These are phyloP conservation scores for Penicillium sp. DNA, from an alignment of 2,329 filamentous ascomycete species.

Conservation along the genomic window DNA sequence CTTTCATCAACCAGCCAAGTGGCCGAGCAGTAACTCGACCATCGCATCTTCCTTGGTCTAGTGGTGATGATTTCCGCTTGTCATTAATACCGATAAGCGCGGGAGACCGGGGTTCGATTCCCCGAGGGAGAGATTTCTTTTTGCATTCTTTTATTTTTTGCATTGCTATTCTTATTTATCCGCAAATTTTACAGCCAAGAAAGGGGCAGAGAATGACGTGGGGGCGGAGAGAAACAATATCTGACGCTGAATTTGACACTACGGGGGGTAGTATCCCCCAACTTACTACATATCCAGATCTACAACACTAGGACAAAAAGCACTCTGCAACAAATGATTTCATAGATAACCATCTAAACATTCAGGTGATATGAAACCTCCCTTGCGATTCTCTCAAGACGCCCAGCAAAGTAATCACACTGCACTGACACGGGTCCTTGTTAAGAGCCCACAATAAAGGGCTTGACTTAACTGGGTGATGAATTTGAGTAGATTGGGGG, in stretches of 20 bases:
- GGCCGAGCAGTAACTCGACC: slow-evolving; percentile 20
- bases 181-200: too few species aligned
- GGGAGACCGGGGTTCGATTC: slow-evolving; percentile 42
- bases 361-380: neutral
- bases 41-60: slow-evolving; percentile 35
- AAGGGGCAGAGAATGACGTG: too few species aligned
- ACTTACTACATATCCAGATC: too few species aligned
- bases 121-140: slow-evolving; percentile 15
- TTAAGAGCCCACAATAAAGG: neutral
- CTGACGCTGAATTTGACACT: too few species aligned
- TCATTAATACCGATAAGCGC: slow-evolving; percentile 34
- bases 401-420: neutral
- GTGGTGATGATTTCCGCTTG: slow-evolving; percentile 44
- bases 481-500: neutral
- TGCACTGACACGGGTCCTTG: neutral
- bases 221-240: too few species aligned
- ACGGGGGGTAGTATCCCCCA: too few species aligned
- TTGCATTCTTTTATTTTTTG: neutral
- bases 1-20: slow-evolving; percentile 3
- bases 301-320: too few species aligned
- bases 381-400: neutral
- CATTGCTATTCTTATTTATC: too few species aligned
- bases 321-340: neutral
- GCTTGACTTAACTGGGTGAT: neutral
- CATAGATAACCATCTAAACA: neutral